Conservation (phyloP, 345 rosid species). For the Euphorbia pulcherrima region DNA sequence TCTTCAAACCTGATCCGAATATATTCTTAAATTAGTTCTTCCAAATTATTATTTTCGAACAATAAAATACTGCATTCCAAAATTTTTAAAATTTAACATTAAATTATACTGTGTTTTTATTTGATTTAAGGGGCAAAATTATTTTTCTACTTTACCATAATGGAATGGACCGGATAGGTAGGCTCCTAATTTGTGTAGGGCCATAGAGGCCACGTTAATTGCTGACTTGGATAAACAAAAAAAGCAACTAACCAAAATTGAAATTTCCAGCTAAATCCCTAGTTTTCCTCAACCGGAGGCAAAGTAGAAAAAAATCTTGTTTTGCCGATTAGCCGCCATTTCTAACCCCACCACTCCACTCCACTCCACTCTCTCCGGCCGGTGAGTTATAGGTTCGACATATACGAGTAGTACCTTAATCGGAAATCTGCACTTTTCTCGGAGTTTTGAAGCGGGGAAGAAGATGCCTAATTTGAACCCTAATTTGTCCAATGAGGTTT, state of each 20-base stretch:
- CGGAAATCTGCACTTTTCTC: not conserved
- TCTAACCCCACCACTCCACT: not conserved
- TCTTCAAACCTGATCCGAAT: too few species aligned
- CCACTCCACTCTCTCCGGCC: not conserved
- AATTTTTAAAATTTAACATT: too few species aligned
- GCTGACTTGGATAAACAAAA: constrained; percentile 3
- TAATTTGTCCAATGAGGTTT: constrained; percentile 17
- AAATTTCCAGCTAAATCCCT: not conserved
- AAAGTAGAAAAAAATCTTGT: not conserved
- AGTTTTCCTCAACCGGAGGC: not conserved
- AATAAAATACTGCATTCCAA: too few species aligned
- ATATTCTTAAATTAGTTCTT: too few species aligned
- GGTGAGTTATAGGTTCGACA: not conserved
- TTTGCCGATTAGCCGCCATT: constrained; percentile 4
- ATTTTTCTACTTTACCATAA: too few species aligned
- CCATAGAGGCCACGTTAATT: not conserved
- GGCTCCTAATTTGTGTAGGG: not conserved
- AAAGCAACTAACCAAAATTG: not conserved
- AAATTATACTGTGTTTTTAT: too few species aligned
- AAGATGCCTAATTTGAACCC: not conserved
- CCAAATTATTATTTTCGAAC: too few species aligned
- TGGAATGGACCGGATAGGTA: too few species aligned
- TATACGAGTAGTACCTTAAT: not conserved
- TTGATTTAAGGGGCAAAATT: too few species aligned
- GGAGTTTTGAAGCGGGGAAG: not conserved